phyloP scores from a whole-genome alignment of 768 basidiomycete species.

The Suillus hirtellus region DNA sequence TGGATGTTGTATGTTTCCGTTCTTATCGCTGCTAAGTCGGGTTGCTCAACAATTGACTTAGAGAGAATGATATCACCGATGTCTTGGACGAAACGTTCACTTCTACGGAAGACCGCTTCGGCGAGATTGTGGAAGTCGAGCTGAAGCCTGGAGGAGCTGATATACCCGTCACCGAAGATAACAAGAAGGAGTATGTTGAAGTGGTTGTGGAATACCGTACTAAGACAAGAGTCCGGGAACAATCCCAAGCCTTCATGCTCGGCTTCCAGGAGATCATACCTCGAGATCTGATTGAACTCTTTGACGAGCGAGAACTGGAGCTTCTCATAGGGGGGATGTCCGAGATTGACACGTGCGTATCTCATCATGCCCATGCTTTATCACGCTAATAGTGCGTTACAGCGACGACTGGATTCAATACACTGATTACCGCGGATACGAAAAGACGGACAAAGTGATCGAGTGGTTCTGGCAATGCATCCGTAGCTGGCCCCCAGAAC shows the following conservation, averaged over 20 bases:
- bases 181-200: conserved; percentile 79
- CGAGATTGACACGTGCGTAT: conserved; percentile 78
- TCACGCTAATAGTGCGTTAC: not conserved
- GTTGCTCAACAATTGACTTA: conserved; percentile 26
- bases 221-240: conserved; percentile 75
- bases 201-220: conserved; percentile 83
- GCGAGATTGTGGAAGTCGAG: conserved; percentile 67
- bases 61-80: conserved; percentile 76
- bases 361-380: not conserved
- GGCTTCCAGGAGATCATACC: conserved; percentile 87
- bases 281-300: conserved; percentile 80
- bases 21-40: not conserved
- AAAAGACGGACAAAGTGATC: conserved; percentile 84
- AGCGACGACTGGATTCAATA: conserved; percentile 93
- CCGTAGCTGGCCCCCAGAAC: conserved; percentile 86
- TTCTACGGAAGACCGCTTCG: conserved; percentile 72
- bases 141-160: conserved; percentile 63
- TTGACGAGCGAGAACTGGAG: conserved; percentile 89
- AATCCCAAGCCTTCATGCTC: conserved; percentile 83
- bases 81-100: conserved; percentile 75
- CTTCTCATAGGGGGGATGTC: conserved; percentile 91
- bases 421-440: conserved; percentile 89
- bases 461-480: conserved; percentile 97
- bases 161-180: conserved; percentile 66
- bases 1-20: conserved; percentile 68